Evolutionary conservation across 1,284 basidiomycete genomes (phyloP).

Genomic region (Wallemia ichthyophaga): DNA sequence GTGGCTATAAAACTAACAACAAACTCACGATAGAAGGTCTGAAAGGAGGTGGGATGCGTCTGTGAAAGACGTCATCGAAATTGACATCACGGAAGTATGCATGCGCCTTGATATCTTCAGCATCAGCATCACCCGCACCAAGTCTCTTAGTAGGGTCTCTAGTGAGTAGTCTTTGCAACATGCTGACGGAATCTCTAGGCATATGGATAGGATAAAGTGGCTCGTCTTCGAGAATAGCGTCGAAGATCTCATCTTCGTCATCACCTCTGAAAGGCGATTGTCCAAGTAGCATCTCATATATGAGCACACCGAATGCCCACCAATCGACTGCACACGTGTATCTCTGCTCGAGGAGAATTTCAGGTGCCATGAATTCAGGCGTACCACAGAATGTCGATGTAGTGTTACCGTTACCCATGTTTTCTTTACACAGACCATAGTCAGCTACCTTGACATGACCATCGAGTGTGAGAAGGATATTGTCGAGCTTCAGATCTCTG

Average conservation of each 20-base stretch:
- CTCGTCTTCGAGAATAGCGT: constrained; percentile 94
- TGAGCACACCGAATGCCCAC: constrained; percentile 98
- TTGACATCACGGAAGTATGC: constrained; percentile 94
- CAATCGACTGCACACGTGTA: constrained; percentile 97
- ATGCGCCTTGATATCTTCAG: constrained; percentile 89
- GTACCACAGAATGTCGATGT: constrained; percentile 98
- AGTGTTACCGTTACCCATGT: constrained; percentile 93
- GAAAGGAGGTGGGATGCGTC: constrained; percentile 88
- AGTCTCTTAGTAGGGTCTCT: constrained; percentile 73
- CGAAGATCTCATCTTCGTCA: constrained; percentile 98
- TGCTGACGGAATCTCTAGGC: constrained; percentile 87
- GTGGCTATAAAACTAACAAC: not conserved
- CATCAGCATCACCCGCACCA: constrained; percentile 78
- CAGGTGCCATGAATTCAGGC: constrained; percentile 98
- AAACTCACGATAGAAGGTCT: constrained; percentile 66
- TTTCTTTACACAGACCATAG: constrained; percentile 96
- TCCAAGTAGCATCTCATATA: constrained; percentile 95
- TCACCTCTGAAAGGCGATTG: constrained; percentile 98
- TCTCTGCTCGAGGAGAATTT: constrained; percentile 93
- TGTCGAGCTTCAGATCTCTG: constrained; percentile 91
- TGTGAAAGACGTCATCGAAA: constrained; percentile 84
- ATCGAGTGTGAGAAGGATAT: constrained; percentile 84
- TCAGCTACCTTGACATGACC: constrained; percentile 98
- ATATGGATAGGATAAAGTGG: constrained; percentile 98
- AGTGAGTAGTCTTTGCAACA: constrained; percentile 77